Conservation (phyloP, 2,329 filamentous ascomycete species). For the Botrytis fabae region DNA sequence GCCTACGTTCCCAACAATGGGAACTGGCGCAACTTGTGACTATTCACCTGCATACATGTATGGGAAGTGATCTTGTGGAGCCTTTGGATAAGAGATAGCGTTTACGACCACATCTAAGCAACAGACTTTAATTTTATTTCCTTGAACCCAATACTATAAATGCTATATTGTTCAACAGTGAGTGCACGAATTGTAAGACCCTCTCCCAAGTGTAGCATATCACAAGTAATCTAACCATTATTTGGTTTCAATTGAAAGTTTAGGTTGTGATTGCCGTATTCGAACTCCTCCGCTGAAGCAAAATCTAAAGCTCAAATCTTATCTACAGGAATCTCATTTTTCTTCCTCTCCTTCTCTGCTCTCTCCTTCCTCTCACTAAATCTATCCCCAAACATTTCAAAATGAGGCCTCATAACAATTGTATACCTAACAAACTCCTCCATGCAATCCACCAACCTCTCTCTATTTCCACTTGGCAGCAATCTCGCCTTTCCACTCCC, state of each 20-base stretch:
- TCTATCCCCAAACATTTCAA: constrained; percentile 61
- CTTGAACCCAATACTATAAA: too few relatives aligned
- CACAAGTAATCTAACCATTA: too few relatives aligned
- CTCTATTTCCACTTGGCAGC: constrained; percentile 56
- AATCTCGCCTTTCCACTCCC: constrained; percentile 49
- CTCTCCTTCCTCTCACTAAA: constrained; percentile 56
- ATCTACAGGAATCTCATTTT: not conserved
- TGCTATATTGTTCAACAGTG: too few relatives aligned
- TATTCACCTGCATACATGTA: constrained; percentile 42
- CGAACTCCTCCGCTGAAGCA: not conserved
- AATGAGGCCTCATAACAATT: constrained; percentile 61
- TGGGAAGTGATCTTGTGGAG: constrained; percentile 30
- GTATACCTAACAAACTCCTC: constrained; percentile 72
- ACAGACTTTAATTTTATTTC: too few relatives aligned
- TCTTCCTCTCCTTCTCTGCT: constrained; percentile 4
- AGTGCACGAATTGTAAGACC: too few relatives aligned
- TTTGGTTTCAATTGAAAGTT: too few relatives aligned
- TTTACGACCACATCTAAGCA: too few relatives aligned
- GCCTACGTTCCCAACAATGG: constrained; percentile 35
- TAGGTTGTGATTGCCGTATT: too few relatives aligned
- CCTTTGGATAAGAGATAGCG: too few relatives aligned
- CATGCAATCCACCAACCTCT: constrained; percentile 65
- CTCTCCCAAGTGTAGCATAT: too few relatives aligned
- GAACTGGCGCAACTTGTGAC: constrained; percentile 35
- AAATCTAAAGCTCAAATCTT: not conserved